Conservation (phyloP, 2,329 filamentous ascomycete species). For the Pseudogymnoascus sp. region DNA sequence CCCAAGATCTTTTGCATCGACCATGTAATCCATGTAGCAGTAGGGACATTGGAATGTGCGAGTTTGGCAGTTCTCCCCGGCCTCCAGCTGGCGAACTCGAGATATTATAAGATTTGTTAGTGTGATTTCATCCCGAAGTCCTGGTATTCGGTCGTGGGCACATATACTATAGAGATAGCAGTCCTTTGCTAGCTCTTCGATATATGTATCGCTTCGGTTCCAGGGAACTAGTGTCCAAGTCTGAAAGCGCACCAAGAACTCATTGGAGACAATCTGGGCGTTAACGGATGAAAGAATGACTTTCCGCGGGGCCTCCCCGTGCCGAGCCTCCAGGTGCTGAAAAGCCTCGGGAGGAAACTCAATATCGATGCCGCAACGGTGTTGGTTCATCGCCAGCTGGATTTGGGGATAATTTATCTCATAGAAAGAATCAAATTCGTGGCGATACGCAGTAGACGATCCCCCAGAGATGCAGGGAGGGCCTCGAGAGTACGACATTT, state of each 20-base stretch:
- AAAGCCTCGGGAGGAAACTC: conserved; percentile 16
- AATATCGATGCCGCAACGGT: conserved; percentile 13
- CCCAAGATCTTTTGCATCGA: conserved; percentile 6
- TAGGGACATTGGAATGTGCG: neutral
- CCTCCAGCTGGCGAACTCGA: neutral
- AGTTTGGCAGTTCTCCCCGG: neutral
- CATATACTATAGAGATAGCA: neutral
- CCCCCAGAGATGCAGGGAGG: conserved; percentile 3
- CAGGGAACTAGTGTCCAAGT: conserved; percentile 6
- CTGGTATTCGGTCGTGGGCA: neutral
- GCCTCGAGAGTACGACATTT: neutral
- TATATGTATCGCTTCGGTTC: neutral
- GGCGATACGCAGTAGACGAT: neutral
- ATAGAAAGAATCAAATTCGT: conserved; percentile 11
- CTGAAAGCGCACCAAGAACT: conserved; percentile 5
- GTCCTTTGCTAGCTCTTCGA: neutral
- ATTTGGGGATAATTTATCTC: conserved; percentile 17
- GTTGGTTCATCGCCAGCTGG: conserved; percentile 17
- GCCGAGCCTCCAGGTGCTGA: conserved; percentile 13
- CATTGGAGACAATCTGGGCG: conserved; percentile 5
- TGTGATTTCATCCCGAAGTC: no score
- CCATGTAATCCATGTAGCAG: conserved; percentile 1
- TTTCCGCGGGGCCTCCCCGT: conserved; percentile 4
- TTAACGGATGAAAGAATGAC: neutral
- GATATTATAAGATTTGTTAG: neutral